Evolutionary conservation across 2,329 filamentous ascomycete species (phyloP).

Genomic region (Raffaelea albimanens): DNA sequence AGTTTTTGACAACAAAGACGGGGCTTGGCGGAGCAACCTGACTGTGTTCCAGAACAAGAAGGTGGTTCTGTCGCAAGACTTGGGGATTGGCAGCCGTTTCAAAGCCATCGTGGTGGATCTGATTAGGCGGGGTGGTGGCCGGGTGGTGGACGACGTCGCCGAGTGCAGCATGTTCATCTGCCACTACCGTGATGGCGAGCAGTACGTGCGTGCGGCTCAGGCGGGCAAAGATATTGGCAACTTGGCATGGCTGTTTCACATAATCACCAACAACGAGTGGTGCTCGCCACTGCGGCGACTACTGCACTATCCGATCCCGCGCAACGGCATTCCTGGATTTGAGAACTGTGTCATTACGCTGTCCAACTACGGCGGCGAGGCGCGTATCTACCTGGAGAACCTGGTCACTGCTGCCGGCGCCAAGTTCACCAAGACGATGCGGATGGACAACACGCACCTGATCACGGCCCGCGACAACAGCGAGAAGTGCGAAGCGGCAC

Average conservation of each 20-base stretch:
- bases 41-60: slow-evolving; percentile 69
- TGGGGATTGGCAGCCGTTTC: slow-evolving; percentile 60
- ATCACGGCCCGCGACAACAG: slow-evolving; percentile 83
- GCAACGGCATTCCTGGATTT: slow-evolving; percentile 71
- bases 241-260: slow-evolving; percentile 83
- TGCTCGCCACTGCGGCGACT: slow-evolving; percentile 74
- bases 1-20: slow-evolving; percentile 20
- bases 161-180: slow-evolving; percentile 79
- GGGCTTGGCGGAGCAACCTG: slow-evolving; percentile 36
- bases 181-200: slow-evolving; percentile 70
- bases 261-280: slow-evolving; percentile 85
- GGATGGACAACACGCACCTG: slow-evolving; percentile 88
- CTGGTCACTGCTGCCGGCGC: slow-evolving; percentile 76
- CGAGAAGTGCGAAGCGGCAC: slow-evolving; percentile 87
- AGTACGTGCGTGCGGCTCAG: slow-evolving; percentile 70
- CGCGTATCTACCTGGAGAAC: slow-evolving; percentile 87
- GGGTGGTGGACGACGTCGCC: slow-evolving; percentile 53
- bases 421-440: slow-evolving; percentile 90
- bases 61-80: slow-evolving; percentile 68
- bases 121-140: slow-evolving; percentile 62
- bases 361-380: slow-evolving; percentile 94
- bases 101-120: slow-evolving; percentile 59
- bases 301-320: slow-evolving; percentile 81
- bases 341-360: slow-evolving; percentile 69
- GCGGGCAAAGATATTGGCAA: slow-evolving; percentile 80